Conservation (phyloP, 257 asterid genomes). For the Verbena officinalis region DNA sequence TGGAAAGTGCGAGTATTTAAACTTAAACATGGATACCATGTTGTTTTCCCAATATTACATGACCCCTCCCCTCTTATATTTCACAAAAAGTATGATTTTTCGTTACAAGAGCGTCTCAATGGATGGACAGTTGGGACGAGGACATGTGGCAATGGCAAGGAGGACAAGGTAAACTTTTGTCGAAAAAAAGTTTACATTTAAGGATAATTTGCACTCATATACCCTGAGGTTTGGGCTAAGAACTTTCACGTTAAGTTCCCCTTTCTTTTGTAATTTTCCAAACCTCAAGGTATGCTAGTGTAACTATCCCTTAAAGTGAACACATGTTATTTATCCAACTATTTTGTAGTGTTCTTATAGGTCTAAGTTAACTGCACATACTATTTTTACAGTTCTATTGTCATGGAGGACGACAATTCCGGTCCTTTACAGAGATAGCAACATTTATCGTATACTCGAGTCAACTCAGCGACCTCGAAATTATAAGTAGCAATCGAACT, state of each 20-base stretch:
- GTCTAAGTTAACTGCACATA: neutral
- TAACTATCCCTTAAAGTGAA: no score
- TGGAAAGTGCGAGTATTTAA: neutral
- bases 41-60: neutral
- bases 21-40: neutral
- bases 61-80: neutral
- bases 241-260: no score
- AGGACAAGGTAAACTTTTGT: neutral
- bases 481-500: no score
- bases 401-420: constrained; percentile 1
- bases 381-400: neutral
- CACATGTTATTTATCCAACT: no score
- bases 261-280: no score
- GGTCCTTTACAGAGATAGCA: neutral
- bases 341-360: no score
- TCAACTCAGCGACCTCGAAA: neutral
- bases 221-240: no score
- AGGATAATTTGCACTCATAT: no score
- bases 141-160: neutral
- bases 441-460: constrained; percentile 1
- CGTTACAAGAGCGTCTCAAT: neutral
- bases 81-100: neutral
- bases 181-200: no score
- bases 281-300: no score
- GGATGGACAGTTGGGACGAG: constrained; percentile 11